Evolutionary conservation across 345 rosid genomes (phyloP), one percentile per base, ranked within the genome.

Genomic region (Garcia nutans): DNA sequence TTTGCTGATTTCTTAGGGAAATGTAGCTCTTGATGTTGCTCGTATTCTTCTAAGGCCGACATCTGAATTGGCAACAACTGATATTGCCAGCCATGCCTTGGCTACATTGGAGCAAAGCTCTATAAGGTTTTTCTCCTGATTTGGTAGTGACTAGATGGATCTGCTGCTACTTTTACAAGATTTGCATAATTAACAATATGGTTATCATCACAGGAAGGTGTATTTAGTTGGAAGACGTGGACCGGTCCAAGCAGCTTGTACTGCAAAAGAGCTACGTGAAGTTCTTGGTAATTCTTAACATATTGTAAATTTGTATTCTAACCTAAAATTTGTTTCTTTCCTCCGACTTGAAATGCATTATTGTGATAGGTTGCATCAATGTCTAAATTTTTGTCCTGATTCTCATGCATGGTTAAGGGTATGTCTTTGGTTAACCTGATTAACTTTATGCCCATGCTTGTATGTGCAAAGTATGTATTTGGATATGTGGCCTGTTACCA

Each of bases 221-320:
- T 91, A 87, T 82, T 75, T 96, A 68, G 86, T 91, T 54, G 98
- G 98, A 78, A 88, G 99, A 85, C 94, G 98, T 49, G 98, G 98
- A 60, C 99, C 99, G 70, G 90, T 87, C 82, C 99, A 93, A 84
- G 96, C 99, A 72, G 98, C 99, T 78, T 90, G 94, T 82, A 96
- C 99, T 52, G 91, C 96, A 0, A 96, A 93, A 85, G 99, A 96
- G 86, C 91, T 96, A 6, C 91, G 98, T 17, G 99, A 96, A 92
- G 59, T 92, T 83, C 92, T 92, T 68, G 97, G 98, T 93, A 82
- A 68, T 76, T 78, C 24, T 56, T 68, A 24, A 37, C 41, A 24
- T 42, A 22, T 7, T 16, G 22, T 47, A 5, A 23, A 20, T 57
- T 22, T 31, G 3, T 0, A 28, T 42, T 17, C 16, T 31, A 6